Percentiles rank a stretch among this genome's conserved stretches.
Conservation (phyloP, 352 stramenopile species). For the Pythium apleroticum region DNA sequence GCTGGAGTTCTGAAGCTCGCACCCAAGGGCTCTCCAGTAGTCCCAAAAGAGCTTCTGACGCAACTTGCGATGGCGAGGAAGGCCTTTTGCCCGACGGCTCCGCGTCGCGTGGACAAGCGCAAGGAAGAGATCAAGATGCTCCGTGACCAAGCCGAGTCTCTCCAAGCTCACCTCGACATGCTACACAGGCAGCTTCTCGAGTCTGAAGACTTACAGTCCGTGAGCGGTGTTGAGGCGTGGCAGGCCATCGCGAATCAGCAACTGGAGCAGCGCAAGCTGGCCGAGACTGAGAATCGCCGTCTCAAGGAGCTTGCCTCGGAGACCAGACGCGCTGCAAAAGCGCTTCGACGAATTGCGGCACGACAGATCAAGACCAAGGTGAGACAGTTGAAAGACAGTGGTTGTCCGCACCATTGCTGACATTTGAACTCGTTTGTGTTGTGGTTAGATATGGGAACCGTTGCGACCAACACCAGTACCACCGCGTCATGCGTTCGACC, state of each 20-base stretch:
- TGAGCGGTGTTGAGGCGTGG: not conserved
- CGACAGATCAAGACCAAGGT: not conserved
- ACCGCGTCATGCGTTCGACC: not conserved
- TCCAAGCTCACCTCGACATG: not conserved
- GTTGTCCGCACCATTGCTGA: not conserved
- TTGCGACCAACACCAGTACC: not conserved
- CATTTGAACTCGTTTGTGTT: no score
- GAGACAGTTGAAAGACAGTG: not conserved
- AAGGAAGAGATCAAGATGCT: constrained; percentile 18
- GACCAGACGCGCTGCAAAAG: not conserved
- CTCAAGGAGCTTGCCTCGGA: not conserved
- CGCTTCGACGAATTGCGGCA: not conserved
- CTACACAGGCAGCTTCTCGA: constrained; percentile 1
- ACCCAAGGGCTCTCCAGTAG: not conserved
- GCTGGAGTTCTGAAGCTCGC: not conserved
- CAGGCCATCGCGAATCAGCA: not conserved
- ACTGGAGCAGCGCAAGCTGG: not conserved
- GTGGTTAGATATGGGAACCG: not conserved
- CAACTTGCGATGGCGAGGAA: not conserved
- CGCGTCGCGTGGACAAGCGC: constrained; percentile 5
- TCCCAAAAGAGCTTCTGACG: not conserved
- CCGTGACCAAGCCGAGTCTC: constrained; percentile 2
- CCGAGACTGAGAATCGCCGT: not conserved
- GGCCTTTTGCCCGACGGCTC: not conserved
- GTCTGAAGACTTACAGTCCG: not conserved